These are phyloP conservation scores for Fusarium decemcellulare DNA, from an alignment of 2,329 filamentous ascomycete genomes.

Conservation along the genomic window DNA sequence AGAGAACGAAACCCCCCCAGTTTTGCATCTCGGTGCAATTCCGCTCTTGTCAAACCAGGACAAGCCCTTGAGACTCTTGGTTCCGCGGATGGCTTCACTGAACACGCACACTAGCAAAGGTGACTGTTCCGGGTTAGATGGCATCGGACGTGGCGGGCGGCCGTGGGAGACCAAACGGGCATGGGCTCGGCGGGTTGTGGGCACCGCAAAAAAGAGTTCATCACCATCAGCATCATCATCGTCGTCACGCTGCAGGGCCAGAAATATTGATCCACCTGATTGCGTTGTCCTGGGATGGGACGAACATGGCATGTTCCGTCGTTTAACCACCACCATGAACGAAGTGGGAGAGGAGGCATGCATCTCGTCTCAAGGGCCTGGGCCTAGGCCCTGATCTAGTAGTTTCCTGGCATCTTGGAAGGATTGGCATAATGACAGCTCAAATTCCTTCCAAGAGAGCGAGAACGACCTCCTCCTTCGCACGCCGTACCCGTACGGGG, in stretches of 20 bases:
- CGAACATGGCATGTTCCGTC: constrained; percentile 33
- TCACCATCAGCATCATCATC: not conserved
- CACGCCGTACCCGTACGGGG: not conserved
- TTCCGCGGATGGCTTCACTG: not conserved
- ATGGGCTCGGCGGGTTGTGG: constrained; percentile 1
- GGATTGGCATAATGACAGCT: not conserved
- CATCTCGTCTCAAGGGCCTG: constrained; percentile 19
- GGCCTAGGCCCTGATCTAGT: constrained; percentile 34
- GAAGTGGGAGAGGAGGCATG: constrained; percentile 8
- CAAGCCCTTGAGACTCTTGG: not conserved
- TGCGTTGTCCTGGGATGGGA: constrained; percentile 26
- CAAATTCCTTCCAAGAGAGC: not conserved
- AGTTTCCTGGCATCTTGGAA: constrained; percentile 18
- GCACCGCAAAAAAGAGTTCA: not conserved
- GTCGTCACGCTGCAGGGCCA: not conserved
- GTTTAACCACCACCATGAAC: constrained; percentile 5
- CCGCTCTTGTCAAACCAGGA: constrained; percentile 4
- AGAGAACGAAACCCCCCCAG: not conserved
- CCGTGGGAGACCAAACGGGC: not conserved
- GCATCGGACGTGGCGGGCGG: not conserved
- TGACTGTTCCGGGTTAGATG: not conserved
- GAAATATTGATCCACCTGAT: constrained; percentile 26
- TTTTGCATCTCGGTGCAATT: not conserved
- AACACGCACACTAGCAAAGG: no score
- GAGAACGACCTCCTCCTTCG: not conserved